These are phyloP conservation scores for Platanthera zijinensis DNA, from an alignment of 106 monocot species.

Conservation along the genomic window DNA sequence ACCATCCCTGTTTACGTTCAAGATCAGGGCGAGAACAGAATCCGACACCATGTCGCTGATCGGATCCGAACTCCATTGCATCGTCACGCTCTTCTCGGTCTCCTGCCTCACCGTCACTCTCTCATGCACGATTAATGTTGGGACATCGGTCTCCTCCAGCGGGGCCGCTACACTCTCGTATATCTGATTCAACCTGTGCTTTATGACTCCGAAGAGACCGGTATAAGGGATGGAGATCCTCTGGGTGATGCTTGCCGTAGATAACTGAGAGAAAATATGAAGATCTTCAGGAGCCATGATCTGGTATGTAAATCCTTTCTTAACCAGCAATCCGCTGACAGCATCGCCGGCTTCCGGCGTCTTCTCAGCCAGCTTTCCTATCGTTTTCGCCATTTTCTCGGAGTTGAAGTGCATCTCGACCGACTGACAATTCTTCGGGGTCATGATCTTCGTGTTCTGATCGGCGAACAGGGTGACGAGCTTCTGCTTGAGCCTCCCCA, in stretches of 20 bases:
- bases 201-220: conserved; percentile 81
- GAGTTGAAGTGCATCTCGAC: conserved; percentile 94
- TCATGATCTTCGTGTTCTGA: conserved; percentile 64
- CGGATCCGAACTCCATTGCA: conserved; percentile 92
- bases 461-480: conserved; percentile 57
- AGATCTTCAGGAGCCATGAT: conserved; percentile 94
- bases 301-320: conserved; percentile 95
- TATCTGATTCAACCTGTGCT: conserved; percentile 84
- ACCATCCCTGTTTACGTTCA: conserved; percentile 83
- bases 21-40: conserved; percentile 82
- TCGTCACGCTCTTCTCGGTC: conserved; percentile 55
- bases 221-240: conserved; percentile 82
- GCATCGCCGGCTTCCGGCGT: conserved; percentile 65
- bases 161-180: conserved; percentile 77
- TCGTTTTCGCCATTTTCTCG: conserved; percentile 94
- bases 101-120: conserved; percentile 81
- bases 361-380: conserved; percentile 76
- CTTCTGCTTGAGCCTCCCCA: conserved; percentile 89
- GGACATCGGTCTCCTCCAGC: conserved; percentile 47
- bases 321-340: conserved; percentile 80
- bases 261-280: conserved; percentile 84
- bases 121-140: conserved; percentile 66
- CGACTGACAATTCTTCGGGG: conserved; percentile 71
- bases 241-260: conserved; percentile 78
- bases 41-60: conserved; percentile 98